Percentiles rank a stretch among this genome's conserved stretches.
These are phyloP conservation scores for Fraxinus latifolia DNA, from an alignment of 305 asterid genomes.

Conservation along the genomic window DNA sequence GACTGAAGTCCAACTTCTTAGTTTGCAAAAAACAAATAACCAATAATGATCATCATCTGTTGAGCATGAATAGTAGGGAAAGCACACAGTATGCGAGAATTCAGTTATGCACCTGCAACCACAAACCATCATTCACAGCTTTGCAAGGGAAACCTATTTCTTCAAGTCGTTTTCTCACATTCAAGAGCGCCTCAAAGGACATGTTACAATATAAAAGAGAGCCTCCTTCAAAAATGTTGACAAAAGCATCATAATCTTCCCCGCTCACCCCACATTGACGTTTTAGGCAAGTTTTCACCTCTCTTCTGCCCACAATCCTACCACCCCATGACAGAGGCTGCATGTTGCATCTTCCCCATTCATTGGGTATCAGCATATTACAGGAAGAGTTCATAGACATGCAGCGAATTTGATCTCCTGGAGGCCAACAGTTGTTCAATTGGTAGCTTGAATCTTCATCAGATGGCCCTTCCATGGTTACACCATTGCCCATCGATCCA, in stretches of 20 bases:
- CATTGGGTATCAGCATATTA: constrained; percentile 56
- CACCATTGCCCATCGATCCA: constrained; percentile 46
- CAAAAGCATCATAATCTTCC: constrained; percentile 85
- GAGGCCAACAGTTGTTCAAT: constrained; percentile 63
- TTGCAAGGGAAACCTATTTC: constrained; percentile 98
- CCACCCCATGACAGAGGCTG: constrained; percentile 92
- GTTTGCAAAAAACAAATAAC: constrained; percentile 6
- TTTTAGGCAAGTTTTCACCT: constrained; percentile 61
- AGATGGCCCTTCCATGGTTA: constrained; percentile 84
- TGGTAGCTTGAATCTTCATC: constrained; percentile 85
- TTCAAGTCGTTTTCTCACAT: constrained; percentile 88
- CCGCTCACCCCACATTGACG: constrained; percentile 64
- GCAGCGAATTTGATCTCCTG: constrained; percentile 66
- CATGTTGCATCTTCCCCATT: constrained; percentile 78
- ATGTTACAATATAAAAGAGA: constrained; percentile 82
- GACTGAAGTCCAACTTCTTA: constrained; percentile 12
- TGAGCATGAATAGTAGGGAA: constrained; percentile 6
- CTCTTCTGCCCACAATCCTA: constrained; percentile 80
- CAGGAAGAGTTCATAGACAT: constrained; percentile 57
- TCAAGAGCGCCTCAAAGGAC: constrained; percentile 92
- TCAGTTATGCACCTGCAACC: constrained; percentile 76
- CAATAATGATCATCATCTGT: constrained; percentile 3
- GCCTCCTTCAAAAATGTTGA: constrained; percentile 82
- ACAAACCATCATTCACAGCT: constrained; percentile 92
- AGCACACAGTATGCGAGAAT: constrained; percentile 9